These are phyloP conservation scores for Harrya chromipes DNA, from an alignment of 768 basidiomycete species.

Conservation along the genomic window DNA sequence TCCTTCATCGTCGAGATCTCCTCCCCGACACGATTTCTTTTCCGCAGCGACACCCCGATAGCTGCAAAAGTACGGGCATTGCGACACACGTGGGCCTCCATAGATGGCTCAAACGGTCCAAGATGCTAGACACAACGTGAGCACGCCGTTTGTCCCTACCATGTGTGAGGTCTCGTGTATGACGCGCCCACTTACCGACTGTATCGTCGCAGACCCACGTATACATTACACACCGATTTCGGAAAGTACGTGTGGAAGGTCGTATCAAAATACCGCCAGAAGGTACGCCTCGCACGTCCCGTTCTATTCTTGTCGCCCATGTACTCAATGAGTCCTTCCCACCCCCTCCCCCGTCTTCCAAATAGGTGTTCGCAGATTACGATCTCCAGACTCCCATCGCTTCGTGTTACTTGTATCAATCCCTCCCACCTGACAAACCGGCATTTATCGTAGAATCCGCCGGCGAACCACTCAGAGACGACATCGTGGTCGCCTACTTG, in stretches of 20 bases:
- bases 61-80: not conserved
- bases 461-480: slow-evolving; percentile 30
- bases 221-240: slow-evolving; percentile 19
- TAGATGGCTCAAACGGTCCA: slow-evolving; percentile 29
- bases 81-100: slow-evolving; percentile 15
- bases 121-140: slow-evolving; percentile 23
- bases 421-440: slow-evolving; percentile 7
- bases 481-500: slow-evolving; percentile 27
- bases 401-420: slow-evolving; percentile 16
- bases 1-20: slow-evolving; percentile 26
- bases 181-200: not conserved
- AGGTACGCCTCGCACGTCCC: slow-evolving; percentile 9
- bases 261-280: slow-evolving; percentile 21
- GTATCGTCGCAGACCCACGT: slow-evolving; percentile 12
- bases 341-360: not conserved
- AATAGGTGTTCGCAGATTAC: slow-evolving; percentile 21
- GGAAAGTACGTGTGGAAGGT: slow-evolving; percentile 29
- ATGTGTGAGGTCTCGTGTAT: not conserved
- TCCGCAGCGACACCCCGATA: slow-evolving; percentile 9
- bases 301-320: not conserved
- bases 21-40: slow-evolving; percentile 29
- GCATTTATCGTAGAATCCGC: slow-evolving; percentile 21
- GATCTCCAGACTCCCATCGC: slow-evolving; percentile 25
- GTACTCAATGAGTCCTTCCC: not conserved
- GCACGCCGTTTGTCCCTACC: not conserved